phyloP scores from a whole-genome alignment of 768 basidiomycete species.

The Lactifluus volemus region DNA sequence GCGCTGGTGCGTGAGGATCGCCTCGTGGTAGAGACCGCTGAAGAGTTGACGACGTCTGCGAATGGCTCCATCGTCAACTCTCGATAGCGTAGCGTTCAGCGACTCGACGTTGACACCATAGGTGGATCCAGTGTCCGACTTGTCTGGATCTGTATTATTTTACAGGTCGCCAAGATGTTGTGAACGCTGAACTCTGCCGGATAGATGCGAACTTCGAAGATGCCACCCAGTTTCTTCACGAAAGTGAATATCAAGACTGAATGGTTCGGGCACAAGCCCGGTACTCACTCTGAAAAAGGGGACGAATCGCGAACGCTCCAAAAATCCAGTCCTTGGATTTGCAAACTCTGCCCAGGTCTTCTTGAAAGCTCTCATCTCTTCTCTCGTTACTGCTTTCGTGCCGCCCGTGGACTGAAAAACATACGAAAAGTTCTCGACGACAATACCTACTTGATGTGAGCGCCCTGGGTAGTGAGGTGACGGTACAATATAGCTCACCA shows the following conservation, averaged over 20 bases:
- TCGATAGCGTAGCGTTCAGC: constrained; percentile 47
- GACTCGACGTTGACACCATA: constrained; percentile 55
- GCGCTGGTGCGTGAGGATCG: constrained; percentile 58
- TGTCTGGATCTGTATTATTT: constrained; percentile 29
- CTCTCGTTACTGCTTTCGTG: constrained; percentile 74
- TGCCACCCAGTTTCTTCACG: constrained; percentile 65
- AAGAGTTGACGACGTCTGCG: constrained; percentile 62
- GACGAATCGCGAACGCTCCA: constrained; percentile 61
- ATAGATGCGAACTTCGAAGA: constrained; percentile 85
- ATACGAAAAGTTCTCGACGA: constrained; percentile 93
- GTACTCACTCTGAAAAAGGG: constrained; percentile 72
- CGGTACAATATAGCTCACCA: constrained; percentile 35
- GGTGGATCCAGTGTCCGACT: constrained; percentile 28
- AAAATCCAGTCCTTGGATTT: constrained; percentile 65
- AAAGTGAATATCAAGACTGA: background rate
- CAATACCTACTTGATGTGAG: constrained; percentile 47
- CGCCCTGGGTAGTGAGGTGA: background rate
- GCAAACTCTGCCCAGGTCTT: constrained; percentile 88
- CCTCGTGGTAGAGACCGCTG: constrained; percentile 80
- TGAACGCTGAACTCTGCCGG: constrained; percentile 55
- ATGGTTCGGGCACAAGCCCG: background rate
- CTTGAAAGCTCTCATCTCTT: constrained; percentile 93
- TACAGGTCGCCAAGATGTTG: constrained; percentile 49
- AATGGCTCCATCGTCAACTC: constrained; percentile 57
- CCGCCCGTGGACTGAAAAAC: constrained; percentile 83